Evolutionary conservation across 208 protist genomes (phyloP).

Genomic region (Lotmaria passim): DNA sequence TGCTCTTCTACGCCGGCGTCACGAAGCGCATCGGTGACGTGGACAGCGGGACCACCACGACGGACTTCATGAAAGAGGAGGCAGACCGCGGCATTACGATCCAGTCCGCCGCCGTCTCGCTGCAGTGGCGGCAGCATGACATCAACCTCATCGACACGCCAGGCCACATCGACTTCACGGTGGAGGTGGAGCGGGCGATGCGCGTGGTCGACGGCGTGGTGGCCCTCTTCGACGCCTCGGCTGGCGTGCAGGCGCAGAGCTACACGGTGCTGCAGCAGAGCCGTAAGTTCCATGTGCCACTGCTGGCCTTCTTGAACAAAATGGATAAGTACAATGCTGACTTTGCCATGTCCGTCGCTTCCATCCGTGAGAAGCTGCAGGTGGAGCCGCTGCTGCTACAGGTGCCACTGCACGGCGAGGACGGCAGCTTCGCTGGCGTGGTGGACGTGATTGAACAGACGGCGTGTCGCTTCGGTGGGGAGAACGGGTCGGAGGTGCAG

Average conservation of each 20-base stretch:
- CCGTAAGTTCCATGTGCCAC: slow-evolving; percentile 80
- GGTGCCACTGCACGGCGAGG: slow-evolving; percentile 77
- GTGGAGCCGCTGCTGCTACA: slow-evolving; percentile 90
- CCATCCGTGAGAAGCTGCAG: slow-evolving; percentile 82
- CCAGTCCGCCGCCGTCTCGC: slow-evolving; percentile 92
- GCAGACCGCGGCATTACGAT: slow-evolving; percentile 97
- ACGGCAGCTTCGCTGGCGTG: slow-evolving; percentile 82
- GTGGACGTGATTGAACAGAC: slow-evolving; percentile 88
- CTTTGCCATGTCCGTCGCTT: slow-evolving; percentile 67
- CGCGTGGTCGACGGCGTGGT: slow-evolving; percentile 97
- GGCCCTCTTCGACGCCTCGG: slow-evolving; percentile 95
- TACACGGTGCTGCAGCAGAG: slow-evolving; percentile 91
- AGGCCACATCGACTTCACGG: slow-evolving; percentile 97
- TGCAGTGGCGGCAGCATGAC: slow-evolving; percentile 82
- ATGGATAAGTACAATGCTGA: slow-evolving; percentile 96
- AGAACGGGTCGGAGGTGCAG: slow-evolving; percentile 55
- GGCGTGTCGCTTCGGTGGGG: slow-evolving; percentile 64
- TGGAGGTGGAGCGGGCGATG: slow-evolving; percentile 96
- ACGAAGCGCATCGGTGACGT: slow-evolving; percentile 92
- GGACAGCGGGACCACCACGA: slow-evolving; percentile 96
- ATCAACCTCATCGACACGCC: slow-evolving; percentile 98
- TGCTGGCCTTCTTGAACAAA: slow-evolving; percentile 95
- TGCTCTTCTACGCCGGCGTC: slow-evolving; percentile 93
- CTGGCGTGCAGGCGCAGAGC: slow-evolving; percentile 94
- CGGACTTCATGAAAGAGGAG: slow-evolving; percentile 97